These are phyloP conservation scores for Ceratocystis cacaofunesta DNA, from an alignment of 2,329 filamentous ascomycete genomes.

Conservation along the genomic window DNA sequence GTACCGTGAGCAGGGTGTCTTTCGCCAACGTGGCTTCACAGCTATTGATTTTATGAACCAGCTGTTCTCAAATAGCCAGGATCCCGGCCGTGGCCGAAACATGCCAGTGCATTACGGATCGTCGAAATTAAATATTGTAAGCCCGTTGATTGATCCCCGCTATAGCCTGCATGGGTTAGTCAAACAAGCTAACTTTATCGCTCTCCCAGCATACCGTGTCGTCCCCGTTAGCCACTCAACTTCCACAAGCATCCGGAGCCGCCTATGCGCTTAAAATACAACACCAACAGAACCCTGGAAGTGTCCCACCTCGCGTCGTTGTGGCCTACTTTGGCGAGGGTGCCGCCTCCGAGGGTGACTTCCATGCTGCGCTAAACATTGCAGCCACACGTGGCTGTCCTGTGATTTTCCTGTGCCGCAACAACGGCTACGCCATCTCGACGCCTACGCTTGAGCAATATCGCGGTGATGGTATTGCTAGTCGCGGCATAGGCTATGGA, in stretches of 20 bases:
- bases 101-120: conserved; percentile 98
- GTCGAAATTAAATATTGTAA: conserved; percentile 65
- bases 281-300: conserved; percentile 50
- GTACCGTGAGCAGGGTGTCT: conserved; percentile 86
- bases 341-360: conserved; percentile 79
- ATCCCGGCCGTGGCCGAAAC: conserved; percentile 68
- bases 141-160: conserved; percentile 21
- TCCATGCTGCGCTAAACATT: conserved; percentile 82
- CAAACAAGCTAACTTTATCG: not conserved
- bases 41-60: conserved; percentile 90
- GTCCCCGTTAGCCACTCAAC: conserved; percentile 73
- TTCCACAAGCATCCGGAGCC: conserved; percentile 75
- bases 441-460: conserved; percentile 86
- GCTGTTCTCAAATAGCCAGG: conserved; percentile 73
- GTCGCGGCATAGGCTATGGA: conserved; percentile 76
- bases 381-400: conserved; percentile 79
- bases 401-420: conserved; percentile 78
- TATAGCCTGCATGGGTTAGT: not conserved
- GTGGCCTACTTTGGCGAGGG: conserved; percentile 85
- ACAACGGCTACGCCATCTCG: conserved; percentile 84
- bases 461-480: conserved; percentile 79
- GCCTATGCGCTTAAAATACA: conserved; percentile 81
- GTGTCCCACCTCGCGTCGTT: conserved; percentile 50
- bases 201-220: conserved; percentile 56
- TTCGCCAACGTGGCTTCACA: conserved; percentile 75